Base-by-base conservation (phyloP, 257 asterid species). In the Cinchona pubescens region DNA sequence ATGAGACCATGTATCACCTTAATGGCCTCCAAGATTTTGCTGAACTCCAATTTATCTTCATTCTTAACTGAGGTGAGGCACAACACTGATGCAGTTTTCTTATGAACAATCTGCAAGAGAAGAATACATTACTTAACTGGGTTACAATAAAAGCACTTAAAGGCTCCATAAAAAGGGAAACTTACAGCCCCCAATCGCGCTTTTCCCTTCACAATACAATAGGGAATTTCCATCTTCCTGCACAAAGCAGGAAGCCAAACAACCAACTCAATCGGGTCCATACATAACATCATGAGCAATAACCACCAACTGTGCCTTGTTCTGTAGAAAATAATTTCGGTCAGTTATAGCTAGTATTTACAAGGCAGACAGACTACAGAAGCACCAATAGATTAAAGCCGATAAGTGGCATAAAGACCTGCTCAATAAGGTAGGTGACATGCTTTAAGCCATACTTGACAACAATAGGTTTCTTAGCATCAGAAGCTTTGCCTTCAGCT, bases 221-320 rank as follows among this genome's bases (percentile, higher is more conserved):
- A 82, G 7, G 89, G 89, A 30, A 85, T 85, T 67, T 85, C 85
- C 89, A 82, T 85, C 59, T 85, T 85, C 65, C 83, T 78, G 72
- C 87, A 85, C 70, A 85, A 75, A 0, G 78, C 81, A 27, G 83
- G 83, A 68, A 80, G 86, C 86, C 88, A 80, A 46, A 85, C 86
- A 42, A 85, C 83, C 67, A 82, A 48, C 75, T 85, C 86, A 6
- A 85, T 85, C 1, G 88, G 88, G 60, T 85, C 86, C 21, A 85
- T n/a, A n/a, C n/a, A n/a, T n/a, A n/a, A n/a, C 88, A 72, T 85
- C 86, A 72, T 85, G 86, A 29, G 88, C 88, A 58, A 85, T 85
- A 68, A 85, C 88, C 51, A 85, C 86, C 79, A 85, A 73, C 35
- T 85, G 86, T 3, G 88, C 88, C 71, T 85, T 85, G 75, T 85